These are phyloP conservation scores for Tubosaeta sp. DNA, from an alignment of 768 basidiomycete genomes.

Conservation along the genomic window DNA sequence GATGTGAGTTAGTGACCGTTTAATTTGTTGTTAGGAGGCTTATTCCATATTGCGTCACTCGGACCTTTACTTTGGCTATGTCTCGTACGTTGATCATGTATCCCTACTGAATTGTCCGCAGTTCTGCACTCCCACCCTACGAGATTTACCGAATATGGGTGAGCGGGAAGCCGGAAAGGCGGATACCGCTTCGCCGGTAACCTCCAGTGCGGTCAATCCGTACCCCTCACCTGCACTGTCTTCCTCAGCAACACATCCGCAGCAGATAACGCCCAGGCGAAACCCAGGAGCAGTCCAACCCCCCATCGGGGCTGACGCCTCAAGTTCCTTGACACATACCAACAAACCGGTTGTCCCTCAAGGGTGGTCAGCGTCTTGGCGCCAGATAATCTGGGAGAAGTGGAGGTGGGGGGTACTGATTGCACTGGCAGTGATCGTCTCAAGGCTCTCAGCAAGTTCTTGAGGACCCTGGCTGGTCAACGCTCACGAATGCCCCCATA, in stretches of 20 bases:
- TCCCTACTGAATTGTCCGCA: conserved; percentile 30
- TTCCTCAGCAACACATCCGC: conserved; percentile 17
- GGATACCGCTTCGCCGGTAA: conserved; percentile 24
- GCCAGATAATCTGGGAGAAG: conserved; percentile 72
- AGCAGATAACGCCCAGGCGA: conserved; percentile 19
- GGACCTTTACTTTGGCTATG: conserved; percentile 12
- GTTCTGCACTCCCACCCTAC: conserved; percentile 64
- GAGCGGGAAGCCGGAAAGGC: conserved; percentile 63
- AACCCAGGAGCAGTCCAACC: conserved; percentile 18
- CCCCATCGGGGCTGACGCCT: conserved; percentile 12
- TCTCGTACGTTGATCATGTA: conserved; percentile 14
- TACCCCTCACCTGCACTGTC: conserved; percentile 17
- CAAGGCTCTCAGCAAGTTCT: conserved; percentile 59
- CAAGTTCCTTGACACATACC: conserved; percentile 19
- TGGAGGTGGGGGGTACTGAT: conserved; percentile 83
- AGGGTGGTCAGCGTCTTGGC: conserved; percentile 60
- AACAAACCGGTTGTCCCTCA: conserved; percentile 32
- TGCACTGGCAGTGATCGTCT: conserved; percentile 72
- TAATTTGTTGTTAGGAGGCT: conserved; percentile 19
- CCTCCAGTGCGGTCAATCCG: conserved; percentile 13
- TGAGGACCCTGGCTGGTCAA: conserved; percentile 11
- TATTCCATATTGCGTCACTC: conserved; percentile 17
- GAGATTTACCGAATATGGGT: conserved; percentile 92
- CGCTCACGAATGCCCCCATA: conserved; percentile 1
- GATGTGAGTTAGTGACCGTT: conserved; percentile 55